Evolutionary conservation across 257 asterid genomes (phyloP).

Genomic region (Solanum sitiens): DNA sequence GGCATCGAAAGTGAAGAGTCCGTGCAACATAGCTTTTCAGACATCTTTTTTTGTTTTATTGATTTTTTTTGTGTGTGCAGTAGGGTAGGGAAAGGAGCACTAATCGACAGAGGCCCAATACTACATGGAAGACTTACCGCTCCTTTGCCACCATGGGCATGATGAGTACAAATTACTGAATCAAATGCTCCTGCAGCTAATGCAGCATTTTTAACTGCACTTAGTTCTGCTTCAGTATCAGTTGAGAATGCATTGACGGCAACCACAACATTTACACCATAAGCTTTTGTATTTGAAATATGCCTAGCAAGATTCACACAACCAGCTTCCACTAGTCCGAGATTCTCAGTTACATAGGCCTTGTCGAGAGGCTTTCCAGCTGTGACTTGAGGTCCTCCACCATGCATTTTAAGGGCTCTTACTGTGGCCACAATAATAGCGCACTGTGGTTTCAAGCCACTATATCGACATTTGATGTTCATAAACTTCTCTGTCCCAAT

Average conservation of each 20-base stretch:
- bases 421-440: constrained; percentile 89
- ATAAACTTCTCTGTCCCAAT: constrained; percentile 93
- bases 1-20: not conserved
- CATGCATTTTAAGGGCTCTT: constrained; percentile 97
- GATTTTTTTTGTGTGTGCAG: not conserved
- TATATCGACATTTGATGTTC: constrained; percentile 93
- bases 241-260: constrained; percentile 87
- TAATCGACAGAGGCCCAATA: not conserved
- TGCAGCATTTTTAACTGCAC: constrained; percentile 67
- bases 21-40: not conserved
- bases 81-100: not conserved
- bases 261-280: constrained; percentile 93
- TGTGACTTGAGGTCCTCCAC: constrained; percentile 91
- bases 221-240: constrained; percentile 79
- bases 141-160: constrained; percentile 98
- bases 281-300: constrained; percentile 65
- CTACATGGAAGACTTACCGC: constrained; percentile 52
- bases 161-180: constrained; percentile 89
- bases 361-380: constrained; percentile 95
- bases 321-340: constrained; percentile 87
- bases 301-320: constrained; percentile 80
- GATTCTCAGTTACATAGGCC: constrained; percentile 84
- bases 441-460: constrained; percentile 86
- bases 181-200: constrained; percentile 92
- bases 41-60: not conserved